phyloP scores from a whole-genome alignment of 148 eudicot genomes.

The Rheum nobile region DNA sequence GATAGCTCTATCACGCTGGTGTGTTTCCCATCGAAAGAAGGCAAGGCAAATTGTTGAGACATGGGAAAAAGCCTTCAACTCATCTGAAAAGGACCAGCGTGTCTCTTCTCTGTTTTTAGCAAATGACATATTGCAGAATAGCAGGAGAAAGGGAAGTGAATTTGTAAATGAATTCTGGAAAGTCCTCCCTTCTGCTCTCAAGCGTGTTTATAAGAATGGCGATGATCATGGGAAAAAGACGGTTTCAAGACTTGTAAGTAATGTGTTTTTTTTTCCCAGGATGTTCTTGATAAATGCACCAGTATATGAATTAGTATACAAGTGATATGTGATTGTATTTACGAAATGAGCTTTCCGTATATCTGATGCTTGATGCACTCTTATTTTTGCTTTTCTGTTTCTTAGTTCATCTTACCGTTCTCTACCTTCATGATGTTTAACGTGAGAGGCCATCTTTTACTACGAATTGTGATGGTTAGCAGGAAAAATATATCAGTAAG shows the following conservation, averaged over 20 bases:
- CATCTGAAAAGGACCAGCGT: constrained; percentile 56
- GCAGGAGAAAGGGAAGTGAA: constrained; percentile 85
- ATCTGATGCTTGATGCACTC: background rate
- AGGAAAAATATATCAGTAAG: background rate
- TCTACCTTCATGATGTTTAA: background rate
- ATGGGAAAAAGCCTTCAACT: constrained; percentile 72
- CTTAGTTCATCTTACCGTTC: background rate
- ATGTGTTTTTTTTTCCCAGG: background rate
- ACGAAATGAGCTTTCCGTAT: background rate
- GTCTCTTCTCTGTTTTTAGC: constrained; percentile 72
- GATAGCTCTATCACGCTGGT: constrained; percentile 77
- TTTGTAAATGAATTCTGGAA: constrained; percentile 98
- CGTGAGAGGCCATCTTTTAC: background rate
- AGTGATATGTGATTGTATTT: background rate
- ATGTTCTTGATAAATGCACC: background rate
- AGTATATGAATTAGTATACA: background rate
- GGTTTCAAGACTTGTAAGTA: constrained; percentile 69
- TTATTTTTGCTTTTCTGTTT: background rate
- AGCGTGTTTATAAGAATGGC: constrained; percentile 53
- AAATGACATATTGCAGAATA: constrained; percentile 92
- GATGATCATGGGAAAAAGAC: constrained; percentile 67
- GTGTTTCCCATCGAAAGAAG: constrained; percentile 67
- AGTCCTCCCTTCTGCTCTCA: constrained; percentile 81
- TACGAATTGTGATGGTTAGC: background rate
- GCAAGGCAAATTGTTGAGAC: constrained; percentile 81